phyloP scores from a whole-genome alignment of 2,329 filamentous ascomycete species.

The Colletotrichum higginsianum region DNA sequence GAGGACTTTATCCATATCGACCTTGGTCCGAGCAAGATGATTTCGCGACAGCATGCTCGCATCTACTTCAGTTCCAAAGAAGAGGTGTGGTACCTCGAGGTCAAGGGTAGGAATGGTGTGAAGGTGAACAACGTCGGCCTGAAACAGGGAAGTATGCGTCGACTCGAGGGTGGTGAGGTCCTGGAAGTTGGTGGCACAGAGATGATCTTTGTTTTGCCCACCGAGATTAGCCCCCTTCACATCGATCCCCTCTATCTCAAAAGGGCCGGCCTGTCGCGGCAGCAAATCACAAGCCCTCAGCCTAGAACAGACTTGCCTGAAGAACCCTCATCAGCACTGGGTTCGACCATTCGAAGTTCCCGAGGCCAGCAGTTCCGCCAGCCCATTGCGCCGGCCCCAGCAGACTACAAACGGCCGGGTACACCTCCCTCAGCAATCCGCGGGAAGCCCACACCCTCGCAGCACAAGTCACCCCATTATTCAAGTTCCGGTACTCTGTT shows the following conservation, averaged over 20 bases:
- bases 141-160: conserved; percentile 75
- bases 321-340: conserved; percentile 39
- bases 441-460: conserved; percentile 50
- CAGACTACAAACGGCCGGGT: conserved; percentile 72
- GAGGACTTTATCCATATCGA: conserved; percentile 83
- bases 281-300: conserved; percentile 35
- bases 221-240: conserved; percentile 74
- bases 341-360: conserved; percentile 29
- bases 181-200: conserved; percentile 93
- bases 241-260: conserved; percentile 80
- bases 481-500: conserved; percentile 58
- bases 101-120: conserved; percentile 93
- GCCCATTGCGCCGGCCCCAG: conserved; percentile 71
- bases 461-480: conserved; percentile 57
- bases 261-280: conserved; percentile 69
- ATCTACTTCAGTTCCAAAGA: conserved; percentile 79
- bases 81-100: conserved; percentile 85
- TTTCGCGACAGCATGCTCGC: conserved; percentile 82
- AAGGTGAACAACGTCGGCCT: conserved; percentile 83
- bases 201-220: conserved; percentile 98
- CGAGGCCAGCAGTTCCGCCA: conserved; percentile 53
- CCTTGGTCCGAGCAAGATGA: conserved; percentile 85
- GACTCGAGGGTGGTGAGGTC: conserved; percentile 87
- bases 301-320: conserved; percentile 40
- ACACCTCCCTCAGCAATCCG: conserved; percentile 68